A percentile compares a stretch with the other conserved stretches of the same genome.
Conservation (phyloP, 306 rosid species). For the cucumber (Cucumis sativus) region Cucumber_9930_V3 NC_026659.2:6681001-6681500, state of each 20-base stretch:
- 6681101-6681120: conserved; percentile 35
- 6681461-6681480: background rate
- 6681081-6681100: conserved; percentile 63
- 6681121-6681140: conserved; percentile 12
- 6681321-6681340: background rate
- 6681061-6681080: conserved; percentile 60
- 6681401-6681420: background rate
- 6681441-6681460: background rate
- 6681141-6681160: background rate
- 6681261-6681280: background rate
- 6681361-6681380: background rate
- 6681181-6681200: background rate
- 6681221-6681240: background rate
- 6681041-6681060: conserved; percentile 46
- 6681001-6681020: conserved; percentile 47
- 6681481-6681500: background rate
- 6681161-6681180: background rate
- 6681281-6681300: background rate
- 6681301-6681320: background rate
- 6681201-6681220: background rate
- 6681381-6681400: background rate
- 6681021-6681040: conserved; percentile 46
- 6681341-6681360: background rate
- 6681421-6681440: background rate
- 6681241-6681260: background rate